These are phyloP conservation scores for Paracorniculantispora psalliotae DNA, from an alignment of 2,329 filamentous ascomycete genomes.

Conservation along the genomic window DNA sequence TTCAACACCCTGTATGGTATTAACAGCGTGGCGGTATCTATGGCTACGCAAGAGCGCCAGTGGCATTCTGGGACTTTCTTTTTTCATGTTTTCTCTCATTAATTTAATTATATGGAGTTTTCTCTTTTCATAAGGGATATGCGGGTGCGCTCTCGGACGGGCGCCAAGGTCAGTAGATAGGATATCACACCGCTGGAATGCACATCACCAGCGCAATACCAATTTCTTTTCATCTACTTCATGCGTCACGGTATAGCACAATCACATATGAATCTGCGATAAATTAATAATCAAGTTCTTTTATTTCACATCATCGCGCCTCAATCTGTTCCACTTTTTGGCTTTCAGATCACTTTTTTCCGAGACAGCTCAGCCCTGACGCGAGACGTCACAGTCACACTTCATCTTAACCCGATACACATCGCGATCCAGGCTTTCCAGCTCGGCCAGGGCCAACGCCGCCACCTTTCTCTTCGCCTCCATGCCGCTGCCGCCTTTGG, in stretches of 20 bases:
- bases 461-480: conserved; percentile 70
- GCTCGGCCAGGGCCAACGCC: conserved; percentile 47
- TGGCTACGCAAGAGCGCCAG: neutral
- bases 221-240: neutral
- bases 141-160: neutral
- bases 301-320: neutral
- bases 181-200: conserved; percentile 3
- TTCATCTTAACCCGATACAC: conserved; percentile 57
- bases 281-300: neutral
- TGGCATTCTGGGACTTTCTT: neutral
- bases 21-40: neutral
- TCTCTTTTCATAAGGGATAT: neutral
- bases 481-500: conserved; percentile 56
- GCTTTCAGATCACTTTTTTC: neutral
- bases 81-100: neutral
- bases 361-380: neutral
- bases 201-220: conserved; percentile 3
- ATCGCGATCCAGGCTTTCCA: conserved; percentile 41
- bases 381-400: conserved; percentile 53
- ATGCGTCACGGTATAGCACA: neutral
- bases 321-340: neutral
- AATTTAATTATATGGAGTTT: neutral
- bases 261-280: neutral
- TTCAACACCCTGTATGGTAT: neutral
- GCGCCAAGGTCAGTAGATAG: neutral